Percentiles rank a stretch among this genome's conserved stretches.
phyloP scores from a whole-genome alignment of 108 stramenopile genomes.

The Schizochytrium sp. region DNA sequence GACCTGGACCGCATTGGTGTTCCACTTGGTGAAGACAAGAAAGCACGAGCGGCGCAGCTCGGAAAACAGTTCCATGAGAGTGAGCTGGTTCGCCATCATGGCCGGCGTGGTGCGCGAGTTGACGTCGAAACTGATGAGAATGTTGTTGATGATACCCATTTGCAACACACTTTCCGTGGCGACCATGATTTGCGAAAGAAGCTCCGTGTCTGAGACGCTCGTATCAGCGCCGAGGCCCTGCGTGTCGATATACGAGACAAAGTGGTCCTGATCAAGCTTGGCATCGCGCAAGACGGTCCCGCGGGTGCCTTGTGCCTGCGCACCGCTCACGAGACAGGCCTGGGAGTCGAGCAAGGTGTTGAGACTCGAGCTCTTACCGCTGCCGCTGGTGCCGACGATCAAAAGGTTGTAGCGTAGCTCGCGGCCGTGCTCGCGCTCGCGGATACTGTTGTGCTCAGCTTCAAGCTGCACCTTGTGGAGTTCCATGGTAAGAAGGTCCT shows the following conservation, averaged over 20 bases:
- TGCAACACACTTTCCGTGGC: neutral
- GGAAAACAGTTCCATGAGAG: constrained; percentile 8
- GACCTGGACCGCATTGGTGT: neutral
- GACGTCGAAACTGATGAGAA: constrained; percentile 4
- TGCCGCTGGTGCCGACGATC: neutral
- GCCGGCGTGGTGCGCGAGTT: constrained; percentile 3
- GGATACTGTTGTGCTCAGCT: neutral
- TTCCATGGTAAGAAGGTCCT: neutral
- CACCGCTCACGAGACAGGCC: neutral
- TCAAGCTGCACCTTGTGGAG: constrained; percentile 3
- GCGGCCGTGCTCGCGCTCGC: neutral
- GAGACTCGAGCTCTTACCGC: neutral
- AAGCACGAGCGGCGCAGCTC: constrained; percentile 18
- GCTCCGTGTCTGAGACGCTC: constrained; percentile 11
- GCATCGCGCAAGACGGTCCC: constrained; percentile 3
- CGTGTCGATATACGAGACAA: constrained; percentile 9
- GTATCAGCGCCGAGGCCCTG: constrained; percentile 8
- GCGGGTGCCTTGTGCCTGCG: constrained; percentile 5
- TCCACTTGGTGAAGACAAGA: constrained; percentile 10
- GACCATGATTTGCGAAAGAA: neutral
- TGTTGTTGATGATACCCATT: constrained; percentile 15
- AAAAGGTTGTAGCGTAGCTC: neutral
- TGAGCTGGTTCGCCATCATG: constrained; percentile 17
- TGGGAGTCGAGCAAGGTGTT: constrained; percentile 1
- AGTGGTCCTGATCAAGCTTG: neutral